Base-by-base conservation (phyloP, 495 filamentous ascomycete genomes). In the Beverwykella pulmonaria region DNA sequence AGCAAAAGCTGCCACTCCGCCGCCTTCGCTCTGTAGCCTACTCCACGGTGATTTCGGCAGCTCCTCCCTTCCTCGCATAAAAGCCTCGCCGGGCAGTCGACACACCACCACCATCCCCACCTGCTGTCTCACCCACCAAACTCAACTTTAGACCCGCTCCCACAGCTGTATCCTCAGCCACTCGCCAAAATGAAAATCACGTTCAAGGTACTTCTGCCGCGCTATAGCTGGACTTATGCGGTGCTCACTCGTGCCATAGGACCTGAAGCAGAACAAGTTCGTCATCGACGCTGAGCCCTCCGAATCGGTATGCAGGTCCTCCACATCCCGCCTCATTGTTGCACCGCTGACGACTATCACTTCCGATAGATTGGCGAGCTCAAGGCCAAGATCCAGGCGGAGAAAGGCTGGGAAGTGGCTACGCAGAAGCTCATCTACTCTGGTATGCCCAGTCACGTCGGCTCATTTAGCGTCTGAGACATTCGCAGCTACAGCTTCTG, bases 201-300 rank as follows among this genome's bases (percentile, higher is more conserved):
- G 61, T 91, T 92, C 84, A 92, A 91, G 84, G 88, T 88, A 79
- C 50, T 74, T 58, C 65, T 54, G 41, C 55, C 53, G 50, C 22
- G 15, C 10, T 25, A 36, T 32, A n/a, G 32, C 53, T 23, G 5
- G 41, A 17, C 22, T 41, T 9, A 22, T 26, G 14, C 27, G 25
- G 19, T 55, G 61, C 61, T 63, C 14, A 63, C 41, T 14, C 2
- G 34, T 15, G 39, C 34, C 10, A 78, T 59, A 68, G 92, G 94
- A 98, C 80, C 83, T 98, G 73, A 97, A 97, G 82, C 93, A 98
- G 76, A 91, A 97, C 74, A 97, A 97, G 83, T 98, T 98, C 77
- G 83, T 86, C 63, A 88, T 98, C 80, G 93, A 98, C 70, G 91
- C 88, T 63, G 94, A 98, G 76, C 92, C 93, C 58, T 89, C 90